Evolutionary conservation across 2,329 filamentous ascomycete species (phyloP).

Genomic region (Chrysoporthe puriensis): DNA sequence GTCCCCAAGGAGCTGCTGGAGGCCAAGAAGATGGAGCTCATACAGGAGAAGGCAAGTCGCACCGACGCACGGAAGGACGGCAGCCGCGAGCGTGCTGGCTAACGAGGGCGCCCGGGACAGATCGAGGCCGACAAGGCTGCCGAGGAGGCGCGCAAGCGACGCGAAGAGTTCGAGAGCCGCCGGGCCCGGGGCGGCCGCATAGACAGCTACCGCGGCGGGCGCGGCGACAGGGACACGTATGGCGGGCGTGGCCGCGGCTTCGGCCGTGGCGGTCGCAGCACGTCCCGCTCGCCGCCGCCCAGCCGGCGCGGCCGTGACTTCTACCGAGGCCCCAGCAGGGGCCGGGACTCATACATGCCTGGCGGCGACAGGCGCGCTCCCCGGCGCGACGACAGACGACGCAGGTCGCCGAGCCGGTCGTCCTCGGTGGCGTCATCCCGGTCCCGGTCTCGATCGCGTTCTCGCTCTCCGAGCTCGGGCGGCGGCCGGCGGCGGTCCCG

Average conservation of each 20-base stretch:
- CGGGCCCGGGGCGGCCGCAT: constrained; percentile 51
- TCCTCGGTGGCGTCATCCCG: constrained; percentile 35
- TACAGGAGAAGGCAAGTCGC: constrained; percentile 81
- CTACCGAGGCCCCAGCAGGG: constrained; percentile 38
- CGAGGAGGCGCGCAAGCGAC: constrained; percentile 72
- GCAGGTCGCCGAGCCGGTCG: constrained; percentile 47
- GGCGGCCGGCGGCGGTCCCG: constrained; percentile 28
- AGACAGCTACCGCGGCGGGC: constrained; percentile 58
- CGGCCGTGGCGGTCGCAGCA: constrained; percentile 46
- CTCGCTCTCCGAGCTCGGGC: constrained; percentile 29
- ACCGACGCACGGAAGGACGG: not conserved
- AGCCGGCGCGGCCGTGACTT: constrained; percentile 49
- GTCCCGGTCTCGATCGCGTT: constrained; percentile 44
- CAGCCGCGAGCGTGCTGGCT: not conserved
- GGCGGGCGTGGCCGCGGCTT: constrained; percentile 47
- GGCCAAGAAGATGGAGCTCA: constrained; percentile 92
- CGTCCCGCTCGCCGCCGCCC: constrained; percentile 54
- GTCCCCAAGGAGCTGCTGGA: constrained; percentile 94
- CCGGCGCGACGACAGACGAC: constrained; percentile 45
- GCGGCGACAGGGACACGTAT: constrained; percentile 54
- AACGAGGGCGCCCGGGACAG: constrained; percentile 46
- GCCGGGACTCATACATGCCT: constrained; percentile 58
- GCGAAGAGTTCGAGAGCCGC: constrained; percentile 71
- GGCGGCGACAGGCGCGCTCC: constrained; percentile 47
- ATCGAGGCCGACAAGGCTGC: constrained; percentile 81